A percentile compares a stretch with the other conserved stretches of the same genome.
These are phyloP conservation scores for Lachnellula suecica DNA, from an alignment of 2,329 filamentous ascomycete species.

Conservation along the genomic window DNA sequence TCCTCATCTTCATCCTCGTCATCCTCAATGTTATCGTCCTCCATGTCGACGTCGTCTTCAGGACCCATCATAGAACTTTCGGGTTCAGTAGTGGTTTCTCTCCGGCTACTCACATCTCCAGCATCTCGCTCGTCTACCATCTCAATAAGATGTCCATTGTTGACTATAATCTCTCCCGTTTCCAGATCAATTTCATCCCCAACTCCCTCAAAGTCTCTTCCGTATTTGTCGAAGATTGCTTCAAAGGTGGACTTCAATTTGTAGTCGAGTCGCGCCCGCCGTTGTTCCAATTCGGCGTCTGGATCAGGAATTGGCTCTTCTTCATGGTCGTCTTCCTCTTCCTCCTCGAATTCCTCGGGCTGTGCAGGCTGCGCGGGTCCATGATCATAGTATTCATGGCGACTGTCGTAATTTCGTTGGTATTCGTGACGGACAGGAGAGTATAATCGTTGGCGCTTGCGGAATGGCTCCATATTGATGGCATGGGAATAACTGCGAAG, in stretches of 20 bases:
- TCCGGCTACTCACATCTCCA: conserved; percentile 30
- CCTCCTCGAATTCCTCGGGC: conserved; percentile 6
- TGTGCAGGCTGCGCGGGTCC: conserved; percentile 1
- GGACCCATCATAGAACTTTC: conserved; percentile 12
- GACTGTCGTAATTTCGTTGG: conserved; percentile 16
- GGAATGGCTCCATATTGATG: conserved; percentile 52
- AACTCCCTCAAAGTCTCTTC: conserved; percentile 75
- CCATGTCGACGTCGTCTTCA: conserved; percentile 12
- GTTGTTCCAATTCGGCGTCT: conserved; percentile 57
- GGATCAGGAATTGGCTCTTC: conserved; percentile 42
- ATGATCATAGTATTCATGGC: conserved; percentile 20
- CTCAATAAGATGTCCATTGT: conserved; percentile 80
- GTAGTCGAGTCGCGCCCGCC: conserved; percentile 64
- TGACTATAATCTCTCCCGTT: conserved; percentile 79
- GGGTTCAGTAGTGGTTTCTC: conserved; percentile 19
- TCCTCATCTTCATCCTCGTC: conserved; percentile 31
- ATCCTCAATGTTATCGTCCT: conserved; percentile 26
- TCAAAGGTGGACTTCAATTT: conserved; percentile 84
- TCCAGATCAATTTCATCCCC: conserved; percentile 87
- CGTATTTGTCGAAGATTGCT: conserved; percentile 86
- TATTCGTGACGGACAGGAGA: conserved; percentile 28
- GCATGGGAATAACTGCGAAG: conserved; percentile 1
- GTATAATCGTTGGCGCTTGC: conserved; percentile 61
- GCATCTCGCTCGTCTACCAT: conserved; percentile 58
- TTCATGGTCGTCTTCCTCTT: conserved; percentile 15